Base-by-base conservation (phyloP, 495 filamentous ascomycete species). In the Massariosphaeria phaeospora region DNA sequence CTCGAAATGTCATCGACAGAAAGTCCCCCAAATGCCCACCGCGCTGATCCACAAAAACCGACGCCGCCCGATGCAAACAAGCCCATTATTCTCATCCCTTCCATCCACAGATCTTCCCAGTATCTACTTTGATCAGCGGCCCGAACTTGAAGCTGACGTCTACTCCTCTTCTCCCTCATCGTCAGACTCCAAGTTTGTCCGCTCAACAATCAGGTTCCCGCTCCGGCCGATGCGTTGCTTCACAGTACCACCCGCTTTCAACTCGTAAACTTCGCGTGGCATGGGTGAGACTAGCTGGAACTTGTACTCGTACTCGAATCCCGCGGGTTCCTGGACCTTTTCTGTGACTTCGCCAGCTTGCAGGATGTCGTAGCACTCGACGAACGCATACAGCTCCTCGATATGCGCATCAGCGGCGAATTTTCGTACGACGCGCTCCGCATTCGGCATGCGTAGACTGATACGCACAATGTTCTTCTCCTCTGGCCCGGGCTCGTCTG, bases 351-450 rank as follows among this genome's bases (percentile, higher is more conserved):
- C 60, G 18, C 68, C 67, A 6, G 63, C 63, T 27, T 74, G 67
- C 8, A 90, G 55, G 0, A 83, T 52, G 46, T 89, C 84, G 67
- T 91, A 84, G 69, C 93, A 97, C 64, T 97, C 94, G 2, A 97
- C 90, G 70, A 94, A 95, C 1, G 91, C 94, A 70, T 98, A 97
- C 0, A 98, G 70, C 62, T 96, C 90, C 66, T 98, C 93, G 24
- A 97, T 71, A 1, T 74, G 73, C 0, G 84, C 79, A 1, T 79
- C 72, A 2, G 75, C 71, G 1, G 72, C 61, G 61, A 98, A 97
- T 42, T 74, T 77, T 26, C 91, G 79, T 52, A 91, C 79, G 2
- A 96, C 76, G 1, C 91, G 74, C 42, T 88, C 80, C 0, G 82
- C 84, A 26, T 75, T 75, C 1, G 82, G 81, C 70, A 96, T 77